phyloP scores from a whole-genome alignment of 164 flowering plant species.

The Brasenia schreberi region DNA sequence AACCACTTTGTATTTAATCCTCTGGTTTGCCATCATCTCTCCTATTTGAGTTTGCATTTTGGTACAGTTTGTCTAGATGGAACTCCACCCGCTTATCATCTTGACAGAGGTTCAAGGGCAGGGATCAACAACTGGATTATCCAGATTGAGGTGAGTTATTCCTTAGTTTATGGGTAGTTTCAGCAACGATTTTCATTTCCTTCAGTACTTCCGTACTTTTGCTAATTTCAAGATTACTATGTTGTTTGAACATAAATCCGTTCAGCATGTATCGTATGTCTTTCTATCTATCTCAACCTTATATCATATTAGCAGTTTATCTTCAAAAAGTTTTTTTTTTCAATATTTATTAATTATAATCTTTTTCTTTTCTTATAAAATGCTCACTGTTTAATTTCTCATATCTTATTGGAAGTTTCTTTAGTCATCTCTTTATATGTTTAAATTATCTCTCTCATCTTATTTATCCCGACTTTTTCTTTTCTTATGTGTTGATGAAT shows the following conservation, averaged over 20 bases:
- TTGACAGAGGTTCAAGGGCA: conserved; percentile 13
- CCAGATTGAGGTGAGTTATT: conserved; percentile 12
- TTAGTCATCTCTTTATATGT: too few relatives aligned
- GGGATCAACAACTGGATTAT: conserved; percentile 19
- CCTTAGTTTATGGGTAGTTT: background rate
- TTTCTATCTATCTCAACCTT: too few relatives aligned
- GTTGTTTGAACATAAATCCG: background rate
- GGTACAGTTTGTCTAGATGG: conserved; percentile 24
- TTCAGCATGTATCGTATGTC: background rate
- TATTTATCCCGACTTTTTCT: too few relatives aligned
- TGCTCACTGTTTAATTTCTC: too few relatives aligned
- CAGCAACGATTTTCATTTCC: background rate
- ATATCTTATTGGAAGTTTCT: too few relatives aligned
- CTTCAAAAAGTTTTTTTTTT: too few relatives aligned
- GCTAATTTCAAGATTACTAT: background rate
- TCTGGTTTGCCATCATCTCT: background rate
- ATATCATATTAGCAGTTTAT: too few relatives aligned
- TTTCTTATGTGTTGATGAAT: too few relatives aligned
- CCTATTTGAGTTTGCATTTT: background rate
- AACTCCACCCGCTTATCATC: conserved; percentile 22
- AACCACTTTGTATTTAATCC: background rate
- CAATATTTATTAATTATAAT: too few relatives aligned
- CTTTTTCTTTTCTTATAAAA: too few relatives aligned
- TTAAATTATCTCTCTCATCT: too few relatives aligned
- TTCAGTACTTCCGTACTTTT: too few relatives aligned